Base-by-base conservation (phyloP, 371 early-diverging fungal species). In the Actinomortierella ambigua region DNA sequence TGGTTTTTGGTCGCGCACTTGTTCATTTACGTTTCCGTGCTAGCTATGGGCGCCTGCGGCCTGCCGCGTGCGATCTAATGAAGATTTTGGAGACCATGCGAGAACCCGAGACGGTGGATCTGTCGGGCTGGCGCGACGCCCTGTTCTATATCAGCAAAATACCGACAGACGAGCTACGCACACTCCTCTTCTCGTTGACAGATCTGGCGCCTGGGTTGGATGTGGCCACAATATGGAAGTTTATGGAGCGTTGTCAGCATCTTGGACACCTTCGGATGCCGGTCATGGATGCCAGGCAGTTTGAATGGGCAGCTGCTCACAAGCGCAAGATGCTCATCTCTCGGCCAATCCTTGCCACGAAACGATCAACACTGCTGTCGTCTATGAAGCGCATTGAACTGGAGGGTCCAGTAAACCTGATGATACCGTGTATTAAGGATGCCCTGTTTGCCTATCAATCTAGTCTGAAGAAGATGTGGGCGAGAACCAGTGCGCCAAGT, bases 381-480 rank as follows among this genome's bases (percentile, higher is more conserved):
- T 17, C 24, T 1, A 59, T 71, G 55, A 42, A 51, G 18, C 50
- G 47, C 27, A 34, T 71, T 11, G 63, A 62, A 29, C 48, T 71
- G 3, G 59, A 66, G 8, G 73, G 73, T 0, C 60, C 73, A 1
- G 62, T 56, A n/a, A n/a, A 55, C n/a, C 63, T 65, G 42, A 42
- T 71, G 46, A 48, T 71, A 49, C 63, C 65, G 3, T 63, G 63
- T 54, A 49, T 66, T 3, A 55, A 42, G 0, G 73, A 71, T 14
- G 73, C 63, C 6, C 29, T 53, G n/a, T 65, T 66, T 52, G 73
- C 73, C 2, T 71, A 65, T 40, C 66, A 63, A 53, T 59, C 58
- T 22, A 71, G 66, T 7, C 41, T 71, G 4, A 49, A 65, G 47
- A 66, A 71, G 29, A 50, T 71, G 26, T 57, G 62, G 40, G 34